These are phyloP conservation scores for Cystobasidium ongulense DNA, from an alignment of 768 basidiomycete genomes.

Conservation along the genomic window DNA sequence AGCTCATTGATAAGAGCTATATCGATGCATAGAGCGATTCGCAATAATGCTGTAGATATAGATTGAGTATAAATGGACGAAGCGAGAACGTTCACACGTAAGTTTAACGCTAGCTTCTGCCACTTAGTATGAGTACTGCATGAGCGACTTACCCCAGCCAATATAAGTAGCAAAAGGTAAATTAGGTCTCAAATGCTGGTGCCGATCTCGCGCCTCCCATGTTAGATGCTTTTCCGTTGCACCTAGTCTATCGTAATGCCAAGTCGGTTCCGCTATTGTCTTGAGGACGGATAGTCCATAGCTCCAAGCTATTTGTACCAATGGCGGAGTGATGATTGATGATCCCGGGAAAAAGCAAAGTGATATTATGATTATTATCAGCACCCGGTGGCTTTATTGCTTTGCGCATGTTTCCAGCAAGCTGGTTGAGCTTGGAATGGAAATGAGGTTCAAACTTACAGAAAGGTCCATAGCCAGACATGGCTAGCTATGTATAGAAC, in stretches of 20 bases:
- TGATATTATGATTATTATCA: not conserved
- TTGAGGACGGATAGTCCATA: not conserved
- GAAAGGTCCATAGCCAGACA: slow-evolving; percentile 7
- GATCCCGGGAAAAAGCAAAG: not conserved
- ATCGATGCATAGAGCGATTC: not conserved
- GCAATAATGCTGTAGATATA: not conserved
- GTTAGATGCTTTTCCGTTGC: not conserved
- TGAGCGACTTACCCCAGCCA: slow-evolving; percentile 8
- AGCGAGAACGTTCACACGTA: not conserved
- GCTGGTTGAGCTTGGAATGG: too few species aligned
- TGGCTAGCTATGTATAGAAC: not conserved
- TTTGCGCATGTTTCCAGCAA: too few species aligned
- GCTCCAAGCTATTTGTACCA: not conserved
- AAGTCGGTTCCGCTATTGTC: not conserved
- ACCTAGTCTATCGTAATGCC: not conserved
- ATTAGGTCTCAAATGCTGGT: not conserved
- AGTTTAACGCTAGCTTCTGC: too few species aligned
- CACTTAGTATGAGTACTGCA: too few species aligned
- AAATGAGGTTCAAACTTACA: too few species aligned
- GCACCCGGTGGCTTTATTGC: too few species aligned
- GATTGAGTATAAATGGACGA: not conserved
- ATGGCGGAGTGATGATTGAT: not conserved
- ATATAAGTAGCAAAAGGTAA: slow-evolving; percentile 1
- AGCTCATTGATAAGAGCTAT: not conserved
- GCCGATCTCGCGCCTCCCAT: not conserved